Percentiles rank a stretch among this genome's conserved stretches.
Conservation (phyloP, 2,329 filamentous ascomycete genomes). For the Trichoderma atrobrunneum region DNA sequence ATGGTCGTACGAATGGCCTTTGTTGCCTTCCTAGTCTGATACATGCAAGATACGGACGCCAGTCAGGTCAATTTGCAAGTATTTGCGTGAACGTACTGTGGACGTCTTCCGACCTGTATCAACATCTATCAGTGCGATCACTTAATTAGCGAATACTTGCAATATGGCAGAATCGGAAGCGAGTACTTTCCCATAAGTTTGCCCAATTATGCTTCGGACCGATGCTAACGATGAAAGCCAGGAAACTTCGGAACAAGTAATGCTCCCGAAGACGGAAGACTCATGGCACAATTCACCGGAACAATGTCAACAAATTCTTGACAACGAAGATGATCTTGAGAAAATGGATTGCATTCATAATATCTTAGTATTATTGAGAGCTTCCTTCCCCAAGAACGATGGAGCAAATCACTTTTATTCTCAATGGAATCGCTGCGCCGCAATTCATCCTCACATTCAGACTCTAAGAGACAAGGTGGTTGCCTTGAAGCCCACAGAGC, state of each 20-base stretch:
- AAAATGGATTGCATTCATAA: background rate
- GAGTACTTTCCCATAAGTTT: background rate
- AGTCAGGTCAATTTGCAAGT: background rate
- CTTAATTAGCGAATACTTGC: background rate
- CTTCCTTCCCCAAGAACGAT: background rate
- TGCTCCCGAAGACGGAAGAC: background rate
- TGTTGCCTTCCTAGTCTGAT: background rate
- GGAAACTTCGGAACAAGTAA: background rate
- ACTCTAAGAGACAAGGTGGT: background rate
- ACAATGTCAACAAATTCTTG: background rate
- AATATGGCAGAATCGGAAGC: background rate
- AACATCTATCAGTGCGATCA: background rate
- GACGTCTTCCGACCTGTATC: background rate
- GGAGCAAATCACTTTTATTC: background rate
- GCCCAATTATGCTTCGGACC: background rate
- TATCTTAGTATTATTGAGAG: background rate
- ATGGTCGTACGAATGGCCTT: background rate
- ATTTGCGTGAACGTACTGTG: background rate
- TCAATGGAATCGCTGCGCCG: background rate
- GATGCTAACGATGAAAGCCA: background rate
- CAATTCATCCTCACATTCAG: background rate
- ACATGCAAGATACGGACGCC: background rate
- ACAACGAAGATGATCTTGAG: background rate
- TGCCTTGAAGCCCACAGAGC: background rate
- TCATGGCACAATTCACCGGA: background rate